Evolutionary conservation across 257 asterid genomes (phyloP).

Genomic region (Voacanga thouarsii): DNA sequence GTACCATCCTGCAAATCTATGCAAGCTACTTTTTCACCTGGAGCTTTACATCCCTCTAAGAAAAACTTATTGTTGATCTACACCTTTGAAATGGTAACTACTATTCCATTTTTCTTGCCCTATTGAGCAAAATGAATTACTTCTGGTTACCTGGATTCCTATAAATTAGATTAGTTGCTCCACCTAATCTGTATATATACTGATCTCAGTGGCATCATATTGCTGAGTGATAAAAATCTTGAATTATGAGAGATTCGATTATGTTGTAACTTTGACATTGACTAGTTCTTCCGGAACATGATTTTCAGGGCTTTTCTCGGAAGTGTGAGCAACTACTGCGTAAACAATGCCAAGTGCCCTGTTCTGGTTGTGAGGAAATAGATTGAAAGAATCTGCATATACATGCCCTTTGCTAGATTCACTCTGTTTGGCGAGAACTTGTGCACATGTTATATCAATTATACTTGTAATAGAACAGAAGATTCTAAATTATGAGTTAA

Average conservation of each 20-base stretch:
- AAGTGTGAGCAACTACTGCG: conserved; percentile 68
- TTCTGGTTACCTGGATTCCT: not conserved
- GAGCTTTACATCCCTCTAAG: not conserved
- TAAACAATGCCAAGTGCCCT: conserved; percentile 52
- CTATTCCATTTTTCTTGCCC: not conserved
- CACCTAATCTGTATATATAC: not conserved
- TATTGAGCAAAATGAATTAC: not conserved
- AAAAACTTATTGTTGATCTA: not conserved
- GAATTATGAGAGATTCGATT: not conserved
- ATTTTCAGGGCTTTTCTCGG: conserved; percentile 59
- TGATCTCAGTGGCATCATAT: not conserved
- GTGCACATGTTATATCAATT: too few relatives aligned
- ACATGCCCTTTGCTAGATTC: not conserved
- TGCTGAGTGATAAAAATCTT: not conserved
- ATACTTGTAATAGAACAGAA: not conserved
- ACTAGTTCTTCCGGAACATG: not conserved
- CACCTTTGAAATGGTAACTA: not conserved
- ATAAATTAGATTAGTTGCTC: not conserved
- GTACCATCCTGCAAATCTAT: not conserved
- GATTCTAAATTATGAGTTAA: not conserved
- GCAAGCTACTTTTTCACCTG: not conserved
- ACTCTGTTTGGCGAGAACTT: not conserved
- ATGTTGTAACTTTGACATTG: not conserved
- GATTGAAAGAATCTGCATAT: not conserved
- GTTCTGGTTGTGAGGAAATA: conserved; percentile 56